phyloP scores from a whole-genome alignment of 2,329 filamentous ascomycete species.

The Lasiodiplodia sp. region DNA sequence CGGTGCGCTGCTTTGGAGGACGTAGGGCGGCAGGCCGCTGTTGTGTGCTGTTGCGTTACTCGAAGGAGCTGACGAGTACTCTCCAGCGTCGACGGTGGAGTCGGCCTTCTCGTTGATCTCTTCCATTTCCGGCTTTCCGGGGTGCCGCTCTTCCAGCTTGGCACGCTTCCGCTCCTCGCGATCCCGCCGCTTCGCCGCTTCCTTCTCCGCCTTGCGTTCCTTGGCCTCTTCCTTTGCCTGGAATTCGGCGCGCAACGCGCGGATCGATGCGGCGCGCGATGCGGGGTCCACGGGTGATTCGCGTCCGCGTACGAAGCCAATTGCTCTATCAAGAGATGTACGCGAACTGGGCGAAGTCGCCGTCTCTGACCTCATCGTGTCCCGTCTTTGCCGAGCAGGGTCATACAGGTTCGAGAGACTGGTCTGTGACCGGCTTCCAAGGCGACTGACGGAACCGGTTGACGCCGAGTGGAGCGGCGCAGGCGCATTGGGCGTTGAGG shows the following conservation, averaged over 20 bases:
- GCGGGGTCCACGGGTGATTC: conserved; percentile 59
- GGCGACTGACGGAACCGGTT: conserved; percentile 52
- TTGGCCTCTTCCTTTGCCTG: conserved; percentile 66
- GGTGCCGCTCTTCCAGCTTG: conserved; percentile 52
- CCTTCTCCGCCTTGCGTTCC: conserved; percentile 61
- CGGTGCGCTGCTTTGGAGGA: conserved; percentile 38
- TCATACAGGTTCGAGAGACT: conserved; percentile 58
- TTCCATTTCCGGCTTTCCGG: conserved; percentile 50
- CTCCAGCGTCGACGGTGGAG: conserved; percentile 41
- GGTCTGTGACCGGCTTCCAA: conserved; percentile 60
- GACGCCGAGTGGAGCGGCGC: conserved; percentile 41
- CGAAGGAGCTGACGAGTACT: conserved; percentile 45
- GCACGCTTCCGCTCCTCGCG: conserved; percentile 45
- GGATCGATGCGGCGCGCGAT: conserved; percentile 63
- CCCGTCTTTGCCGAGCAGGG: conserved; percentile 52
- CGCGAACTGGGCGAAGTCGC: conserved; percentile 59
- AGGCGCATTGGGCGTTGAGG: conserved; percentile 45
- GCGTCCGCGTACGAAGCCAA: conserved; percentile 58
- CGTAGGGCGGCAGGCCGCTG: conserved; percentile 13
- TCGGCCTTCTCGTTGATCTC: conserved; percentile 40
- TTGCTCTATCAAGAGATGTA: conserved; percentile 64
- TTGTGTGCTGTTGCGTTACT: conserved; percentile 23
- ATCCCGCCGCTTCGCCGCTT: conserved; percentile 57
- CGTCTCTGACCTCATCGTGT: conserved; percentile 59
- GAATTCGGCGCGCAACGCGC: conserved; percentile 64